Evolutionary conservation across 1,139 yeast genomes (phyloP), one percentile per base, ranked within the genome.

Genomic region (Suhomyces bribrorum): DNA sequence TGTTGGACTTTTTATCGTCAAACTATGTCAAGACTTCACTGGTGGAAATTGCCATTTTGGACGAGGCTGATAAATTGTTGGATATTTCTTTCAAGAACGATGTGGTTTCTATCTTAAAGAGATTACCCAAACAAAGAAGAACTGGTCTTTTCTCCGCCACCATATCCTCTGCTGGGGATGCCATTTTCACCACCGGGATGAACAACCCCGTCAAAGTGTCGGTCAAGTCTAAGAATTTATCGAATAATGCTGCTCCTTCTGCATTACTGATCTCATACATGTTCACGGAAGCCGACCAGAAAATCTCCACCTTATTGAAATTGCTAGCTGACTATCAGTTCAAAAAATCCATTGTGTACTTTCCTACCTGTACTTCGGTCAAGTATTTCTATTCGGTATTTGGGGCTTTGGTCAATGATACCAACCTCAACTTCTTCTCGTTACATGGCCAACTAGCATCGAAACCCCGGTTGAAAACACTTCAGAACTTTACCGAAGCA

Each of bases 71-170:
- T 56, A 79, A 88, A 48, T 69, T 92, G 32, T 68, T 92, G 28
- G 97, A 90, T 59, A 61, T 81, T 28, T 86, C 92, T 26, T 90
- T 90, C 57, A 80, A 78, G 27, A 70, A 69, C 36, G 89, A 87
- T 40, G 81, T 86, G 13, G 78, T 82, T 26, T 66, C 74, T 26
- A 86, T 89, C 22, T 69, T 89, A 32, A 73, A 77, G 36, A 63
- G 73, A 33, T 66, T 90, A 27, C 96, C 98, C 0, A 84, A 86
- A 52, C 98, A 92, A 63, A 79, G 96, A 54, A 75, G 98, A 54
- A 89, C 96, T 0, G 98, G 98, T 1, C 68, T 90, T 23, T 90
- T 89, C 57, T 87, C 96, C 2, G 97, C 97, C 1, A 90, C 97
- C 0, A 78, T 90, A 32, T 77, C 87, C 1, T 80, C 87, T 34